Evolutionary conservation across 2,329 filamentous ascomycete species (phyloP), one percentile per base, ranked within the genome.

Genomic region (Pyrenophora graminea): DNA sequence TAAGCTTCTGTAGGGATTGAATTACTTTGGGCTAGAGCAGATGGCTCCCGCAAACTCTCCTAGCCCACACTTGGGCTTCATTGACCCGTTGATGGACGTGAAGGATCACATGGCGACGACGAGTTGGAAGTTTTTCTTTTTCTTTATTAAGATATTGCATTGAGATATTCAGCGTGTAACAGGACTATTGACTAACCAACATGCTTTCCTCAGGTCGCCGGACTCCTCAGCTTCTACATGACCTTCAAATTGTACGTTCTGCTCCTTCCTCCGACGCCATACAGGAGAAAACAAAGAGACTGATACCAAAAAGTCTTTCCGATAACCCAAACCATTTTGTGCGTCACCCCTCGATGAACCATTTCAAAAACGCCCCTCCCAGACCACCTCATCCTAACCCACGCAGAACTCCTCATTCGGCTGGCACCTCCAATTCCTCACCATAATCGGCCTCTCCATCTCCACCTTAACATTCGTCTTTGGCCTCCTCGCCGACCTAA

Each of bases 361-460:
- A 27, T 8, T 4, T 53, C 23, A 59, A 61, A 53, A 59, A 34
- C 2, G 27, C n/a, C 27, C 25, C 6, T 30, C 25, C 27, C 27
- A 30, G 12, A 30, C 27, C 25, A 23, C 21, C 19, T 18, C 6
- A 25, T 39, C 5, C 27, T 46, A 38, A 39, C 15, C 10, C 15
- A 9, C 3, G 8, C 77, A 44, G 79, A 80, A 81, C 43, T 74
- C 78, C 0, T 79, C 84, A 1, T 89, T 86, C 62, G 88, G 88
- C 50, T 86, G 86, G 74, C 82, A 88, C 65, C 82, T 85, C 56
- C 85, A 89, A 69, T 90, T 88, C 64, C 79, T 91, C 27, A 91
- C 88, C 58, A 90, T 90, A 66, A 81, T 91, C 51, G 88, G 87
- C 21, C 80, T 91, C 37, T 76, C 79, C 1, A 74, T 88, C 19